These are phyloP conservation scores for Asterella californica DNA, from an alignment of 225 moss, liverwort and hornwort species.

Conservation along the genomic window DNA sequence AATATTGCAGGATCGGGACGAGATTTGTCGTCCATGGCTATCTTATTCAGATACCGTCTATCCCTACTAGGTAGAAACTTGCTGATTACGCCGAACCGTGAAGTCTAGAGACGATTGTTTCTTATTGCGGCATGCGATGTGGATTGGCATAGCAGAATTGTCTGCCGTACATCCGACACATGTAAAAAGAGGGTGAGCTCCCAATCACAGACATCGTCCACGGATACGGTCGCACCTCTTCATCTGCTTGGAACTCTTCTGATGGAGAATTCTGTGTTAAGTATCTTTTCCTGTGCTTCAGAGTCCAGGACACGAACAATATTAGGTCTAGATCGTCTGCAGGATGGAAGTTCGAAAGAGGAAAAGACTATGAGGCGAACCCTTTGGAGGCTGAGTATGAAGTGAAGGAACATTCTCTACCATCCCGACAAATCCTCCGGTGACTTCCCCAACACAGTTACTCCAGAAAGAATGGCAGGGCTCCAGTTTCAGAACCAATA, in stretches of 20 bases:
- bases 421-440: background rate
- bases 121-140: too few species aligned
- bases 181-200: background rate
- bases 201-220: background rate
- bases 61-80: too few species aligned
- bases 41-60: too few species aligned
- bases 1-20: too few species aligned
- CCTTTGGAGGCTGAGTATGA: background rate
- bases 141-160: too few species aligned
- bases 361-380: background rate
- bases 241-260: background rate
- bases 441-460: background rate
- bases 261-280: background rate
- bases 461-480: background rate
- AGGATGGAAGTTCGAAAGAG: background rate
- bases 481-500: slow-evolving; percentile 16
- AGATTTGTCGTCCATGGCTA: too few species aligned
- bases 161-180: too few species aligned
- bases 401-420: background rate
- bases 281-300: background rate
- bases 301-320: background rate
- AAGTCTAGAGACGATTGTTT: too few species aligned
- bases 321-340: too few species aligned
- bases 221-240: slow-evolving; percentile 14
- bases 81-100: too few species aligned